Percentiles rank a stretch among this genome's conserved stretches.
Evolutionary conservation across 1,139 yeast species (phyloP).

Genomic region (Geotrichum aggregatum): DNA sequence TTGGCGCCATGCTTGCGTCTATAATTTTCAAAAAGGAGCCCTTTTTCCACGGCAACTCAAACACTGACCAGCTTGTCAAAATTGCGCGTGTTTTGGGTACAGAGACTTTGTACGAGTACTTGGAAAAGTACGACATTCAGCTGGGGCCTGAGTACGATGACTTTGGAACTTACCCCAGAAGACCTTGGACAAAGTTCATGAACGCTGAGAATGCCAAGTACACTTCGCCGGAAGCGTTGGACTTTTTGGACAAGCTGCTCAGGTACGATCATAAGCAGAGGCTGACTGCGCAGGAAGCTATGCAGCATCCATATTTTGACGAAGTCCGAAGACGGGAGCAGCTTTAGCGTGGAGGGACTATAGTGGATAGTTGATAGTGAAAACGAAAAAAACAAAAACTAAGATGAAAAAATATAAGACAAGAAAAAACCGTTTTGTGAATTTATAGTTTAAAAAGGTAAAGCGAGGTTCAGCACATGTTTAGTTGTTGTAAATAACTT

Average conservation of each 20-base stretch:
- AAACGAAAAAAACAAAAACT: no score
- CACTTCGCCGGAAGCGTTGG: slow-evolving; percentile 64
- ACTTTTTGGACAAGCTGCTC: slow-evolving; percentile 70
- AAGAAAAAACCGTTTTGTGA: no score
- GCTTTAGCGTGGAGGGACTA: no score
- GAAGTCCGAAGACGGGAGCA: not conserved
- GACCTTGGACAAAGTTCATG: slow-evolving; percentile 77
- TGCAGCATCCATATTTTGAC: slow-evolving; percentile 69
- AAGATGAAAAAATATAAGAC: no score
- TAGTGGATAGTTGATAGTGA: no score
- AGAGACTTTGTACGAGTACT: slow-evolving; percentile 65
- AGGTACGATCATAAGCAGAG: slow-evolving; percentile 86
- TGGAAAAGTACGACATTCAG: slow-evolving; percentile 67
- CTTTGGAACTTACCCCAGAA: slow-evolving; percentile 62
- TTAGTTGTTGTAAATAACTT: no score
- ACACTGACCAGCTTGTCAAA: slow-evolving; percentile 88
- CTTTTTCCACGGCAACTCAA: slow-evolving; percentile 89
- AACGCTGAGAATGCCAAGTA: slow-evolving; percentile 66
- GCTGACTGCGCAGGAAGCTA: slow-evolving; percentile 86
- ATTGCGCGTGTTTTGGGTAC: slow-evolving; percentile 89
- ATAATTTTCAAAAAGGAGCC: slow-evolving; percentile 92
- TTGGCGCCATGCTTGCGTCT: slow-evolving; percentile 96
- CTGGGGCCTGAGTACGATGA: slow-evolving; percentile 80
- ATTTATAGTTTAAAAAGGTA: no score
- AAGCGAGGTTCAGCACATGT: no score